Evolutionary conservation across 768 basidiomycete genomes (phyloP).

Genomic region (Tricholoma matsutake): DNA sequence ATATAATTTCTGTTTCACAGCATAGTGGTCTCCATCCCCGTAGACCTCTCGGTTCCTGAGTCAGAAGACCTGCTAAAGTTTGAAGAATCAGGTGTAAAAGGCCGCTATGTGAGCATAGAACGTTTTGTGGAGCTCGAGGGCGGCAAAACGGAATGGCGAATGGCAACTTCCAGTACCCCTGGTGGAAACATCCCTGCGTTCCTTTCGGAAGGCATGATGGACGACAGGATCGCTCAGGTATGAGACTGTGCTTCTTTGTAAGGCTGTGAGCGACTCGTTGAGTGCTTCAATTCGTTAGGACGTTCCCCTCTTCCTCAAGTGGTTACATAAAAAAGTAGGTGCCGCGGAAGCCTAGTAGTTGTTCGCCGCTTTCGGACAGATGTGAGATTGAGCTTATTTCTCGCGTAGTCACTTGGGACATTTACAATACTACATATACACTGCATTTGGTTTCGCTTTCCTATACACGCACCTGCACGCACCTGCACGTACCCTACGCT

Average conservation of each 20-base stretch:
- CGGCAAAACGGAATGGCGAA: slow-evolving; percentile 71
- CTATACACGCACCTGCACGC: too few species aligned
- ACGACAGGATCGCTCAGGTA: slow-evolving; percentile 62
- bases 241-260: slow-evolving; percentile 6
- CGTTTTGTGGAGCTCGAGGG: slow-evolving; percentile 56
- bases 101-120: slow-evolving; percentile 71
- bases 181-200: slow-evolving; percentile 69
- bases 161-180: slow-evolving; percentile 74
- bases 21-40: slow-evolving; percentile 61
- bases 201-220: slow-evolving; percentile 57
- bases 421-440: neutral
- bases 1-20: slow-evolving; percentile 20
- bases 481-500: slow-evolving; percentile 37
- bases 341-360: too few species aligned
- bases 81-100: slow-evolving; percentile 63
- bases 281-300: slow-evolving; percentile 40
- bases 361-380: neutral
- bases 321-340: slow-evolving; percentile 40
- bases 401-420: too few species aligned
- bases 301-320: slow-evolving; percentile 68
- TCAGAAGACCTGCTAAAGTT: slow-evolving; percentile 56
- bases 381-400: too few species aligned
- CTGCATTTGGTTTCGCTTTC: neutral
- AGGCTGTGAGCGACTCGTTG: neutral
- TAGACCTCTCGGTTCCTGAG: slow-evolving; percentile 52